Evolutionary conservation across 2,329 filamentous ascomycete species (phyloP).

Genomic region (Diaporthe ampelina): DNA sequence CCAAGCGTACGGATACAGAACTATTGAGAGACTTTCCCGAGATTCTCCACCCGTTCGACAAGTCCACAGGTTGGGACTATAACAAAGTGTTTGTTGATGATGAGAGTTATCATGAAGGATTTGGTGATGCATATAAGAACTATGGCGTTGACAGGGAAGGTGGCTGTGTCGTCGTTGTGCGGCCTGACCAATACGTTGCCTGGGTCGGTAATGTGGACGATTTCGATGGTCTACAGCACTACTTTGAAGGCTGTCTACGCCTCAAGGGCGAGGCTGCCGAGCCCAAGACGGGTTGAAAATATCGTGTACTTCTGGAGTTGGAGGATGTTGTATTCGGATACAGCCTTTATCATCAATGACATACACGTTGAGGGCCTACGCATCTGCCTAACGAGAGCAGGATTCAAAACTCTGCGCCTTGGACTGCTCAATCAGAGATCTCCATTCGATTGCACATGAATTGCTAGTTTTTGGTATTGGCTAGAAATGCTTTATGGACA

Average conservation of each 20-base stretch:
- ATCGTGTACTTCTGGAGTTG: too few relatives aligned
- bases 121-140: slow-evolving; percentile 65
- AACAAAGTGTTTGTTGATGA: slow-evolving; percentile 70
- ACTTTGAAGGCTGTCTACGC: slow-evolving; percentile 48
- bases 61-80: slow-evolving; percentile 67
- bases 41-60: slow-evolving; percentile 61
- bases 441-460: too few relatives aligned
- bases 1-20: slow-evolving; percentile 63
- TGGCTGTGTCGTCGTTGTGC: slow-evolving; percentile 71
- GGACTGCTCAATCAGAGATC: too few relatives aligned
- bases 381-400: too few relatives aligned
- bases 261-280: not conserved
- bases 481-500: too few relatives aligned
- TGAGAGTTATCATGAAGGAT: slow-evolving; percentile 65
- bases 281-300: not conserved
- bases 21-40: slow-evolving; percentile 64
- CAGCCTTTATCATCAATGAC: too few relatives aligned
- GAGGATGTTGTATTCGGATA: not conserved
- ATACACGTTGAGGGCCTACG: too few relatives aligned
- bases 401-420: too few relatives aligned
- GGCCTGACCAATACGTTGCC: slow-evolving; percentile 78
- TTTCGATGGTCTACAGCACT: slow-evolving; percentile 51
- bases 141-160: slow-evolving; percentile 69
- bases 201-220: slow-evolving; percentile 56
- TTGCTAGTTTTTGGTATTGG: too few relatives aligned